Evolutionary conservation across 2,329 filamentous ascomycete species (phyloP).

Genomic region (Fusarium penzigii): DNA sequence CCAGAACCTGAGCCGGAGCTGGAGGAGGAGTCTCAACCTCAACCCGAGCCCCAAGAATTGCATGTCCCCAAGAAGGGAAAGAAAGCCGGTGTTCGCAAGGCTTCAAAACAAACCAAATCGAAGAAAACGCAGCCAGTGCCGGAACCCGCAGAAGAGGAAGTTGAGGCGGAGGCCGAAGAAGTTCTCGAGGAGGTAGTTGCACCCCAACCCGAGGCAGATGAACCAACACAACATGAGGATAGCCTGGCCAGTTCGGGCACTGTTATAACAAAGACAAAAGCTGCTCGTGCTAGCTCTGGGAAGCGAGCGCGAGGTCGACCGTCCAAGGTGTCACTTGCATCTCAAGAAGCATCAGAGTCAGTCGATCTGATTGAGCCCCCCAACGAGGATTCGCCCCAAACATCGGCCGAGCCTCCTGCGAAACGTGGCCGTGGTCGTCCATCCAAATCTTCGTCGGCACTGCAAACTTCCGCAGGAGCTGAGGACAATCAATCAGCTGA

Average conservation of each 20-base stretch:
- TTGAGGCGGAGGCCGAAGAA: slow-evolving; percentile 2
- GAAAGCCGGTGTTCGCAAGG: slow-evolving; percentile 53
- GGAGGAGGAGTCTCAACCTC: slow-evolving; percentile 1
- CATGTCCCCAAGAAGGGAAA: slow-evolving; percentile 56
- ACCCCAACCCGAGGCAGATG: slow-evolving; percentile 19
- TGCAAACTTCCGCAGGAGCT: slow-evolving; percentile 21
- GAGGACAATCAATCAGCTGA: slow-evolving; percentile 24
- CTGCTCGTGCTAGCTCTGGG: slow-evolving; percentile 15
- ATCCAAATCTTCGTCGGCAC: slow-evolving; percentile 33
- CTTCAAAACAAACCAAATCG: slow-evolving; percentile 51
- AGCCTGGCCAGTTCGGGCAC: slow-evolving; percentile 46
- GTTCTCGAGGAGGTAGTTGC: slow-evolving; percentile 12
- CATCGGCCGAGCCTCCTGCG: slow-evolving; percentile 14
- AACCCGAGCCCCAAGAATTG: slow-evolving; percentile 34
- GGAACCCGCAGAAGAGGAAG: slow-evolving; percentile 20
- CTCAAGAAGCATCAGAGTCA: slow-evolving; percentile 27
- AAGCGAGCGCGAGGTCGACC: slow-evolving; percentile 33
- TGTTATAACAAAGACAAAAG: slow-evolving; percentile 38
- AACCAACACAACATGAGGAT: slow-evolving; percentile 34
- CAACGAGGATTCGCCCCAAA: slow-evolving; percentile 9
- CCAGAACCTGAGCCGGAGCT: slow-evolving; percentile 10
- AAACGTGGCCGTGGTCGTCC: slow-evolving; percentile 35
- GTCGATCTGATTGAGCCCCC: slow-evolving; percentile 24
- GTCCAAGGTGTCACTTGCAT: slow-evolving; percentile 33
- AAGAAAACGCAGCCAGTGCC: slow-evolving; percentile 44